These are phyloP conservation scores for Xylaria sp. DNA, from an alignment of 2,329 filamentous ascomycete genomes.

Conservation along the genomic window DNA sequence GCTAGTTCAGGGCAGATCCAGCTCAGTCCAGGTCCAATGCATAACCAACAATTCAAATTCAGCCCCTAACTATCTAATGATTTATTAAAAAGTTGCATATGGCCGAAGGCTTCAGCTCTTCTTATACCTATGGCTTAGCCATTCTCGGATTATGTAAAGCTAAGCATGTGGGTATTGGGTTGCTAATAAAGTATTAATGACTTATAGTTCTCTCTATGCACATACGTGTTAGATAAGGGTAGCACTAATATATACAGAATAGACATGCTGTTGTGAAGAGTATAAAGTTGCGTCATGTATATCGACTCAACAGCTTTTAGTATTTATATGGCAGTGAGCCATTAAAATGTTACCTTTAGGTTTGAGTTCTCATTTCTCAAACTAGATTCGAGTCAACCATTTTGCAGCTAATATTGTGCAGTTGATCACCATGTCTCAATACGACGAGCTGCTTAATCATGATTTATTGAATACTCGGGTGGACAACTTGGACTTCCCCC, in stretches of 20 bases:
- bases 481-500: slow-evolving; percentile 36
- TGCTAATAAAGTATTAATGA: background rate
- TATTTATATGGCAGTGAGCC: background rate
- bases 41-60: background rate
- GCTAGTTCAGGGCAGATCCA: background rate
- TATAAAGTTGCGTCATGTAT: background rate
- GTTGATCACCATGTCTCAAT: slow-evolving; percentile 23
- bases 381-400: too few relatives aligned
- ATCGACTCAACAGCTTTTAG: background rate
- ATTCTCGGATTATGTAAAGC: background rate
- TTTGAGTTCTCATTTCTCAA: background rate
- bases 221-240: background rate
- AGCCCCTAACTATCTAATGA: background rate
- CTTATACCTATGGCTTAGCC: background rate
- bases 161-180: background rate
- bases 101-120: background rate
- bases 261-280: background rate
- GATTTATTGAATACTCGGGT: slow-evolving; percentile 27
- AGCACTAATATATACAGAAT: background rate
- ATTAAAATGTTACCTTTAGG: too few relatives aligned
- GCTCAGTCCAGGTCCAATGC: background rate
- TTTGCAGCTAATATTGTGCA: background rate
- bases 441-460: slow-evolving; percentile 29
- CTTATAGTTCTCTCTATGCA: background rate
- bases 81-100: slow-evolving; percentile 9